phyloP scores from a whole-genome alignment of 768 basidiomycete genomes.

The Hericium alpestre region DNA sequence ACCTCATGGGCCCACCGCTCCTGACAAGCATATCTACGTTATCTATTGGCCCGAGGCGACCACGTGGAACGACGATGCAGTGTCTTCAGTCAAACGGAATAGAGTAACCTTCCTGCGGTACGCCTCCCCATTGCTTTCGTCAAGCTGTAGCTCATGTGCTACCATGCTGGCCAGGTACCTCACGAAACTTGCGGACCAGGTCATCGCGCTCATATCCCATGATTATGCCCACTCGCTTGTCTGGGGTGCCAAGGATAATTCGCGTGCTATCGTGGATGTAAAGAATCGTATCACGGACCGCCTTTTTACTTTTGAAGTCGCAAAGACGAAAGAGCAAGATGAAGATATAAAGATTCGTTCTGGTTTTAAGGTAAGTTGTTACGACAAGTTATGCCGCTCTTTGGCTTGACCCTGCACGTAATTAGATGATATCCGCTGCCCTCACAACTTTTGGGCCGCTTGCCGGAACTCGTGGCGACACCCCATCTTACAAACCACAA shows the following conservation, averaged over 20 bases:
- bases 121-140: neutral
- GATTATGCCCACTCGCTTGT: constrained; percentile 35
- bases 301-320: constrained; percentile 42
- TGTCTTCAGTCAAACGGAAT: constrained; percentile 36
- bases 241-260: constrained; percentile 26
- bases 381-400: too few relatives aligned
- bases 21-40: constrained; percentile 25
- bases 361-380: constrained; percentile 34
- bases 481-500: neutral
- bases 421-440: too few relatives aligned
- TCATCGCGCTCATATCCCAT: constrained; percentile 38
- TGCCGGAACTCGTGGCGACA: too few relatives aligned
- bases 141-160: neutral
- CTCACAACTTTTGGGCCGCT: too few relatives aligned
- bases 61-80: constrained; percentile 45
- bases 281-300: constrained; percentile 35
- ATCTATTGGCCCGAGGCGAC: constrained; percentile 54
- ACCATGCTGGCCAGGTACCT: constrained; percentile 35
- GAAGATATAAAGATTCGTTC: constrained; percentile 32
- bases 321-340: constrained; percentile 46
- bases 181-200: constrained; percentile 48
- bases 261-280: constrained; percentile 19
- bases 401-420: too few relatives aligned
- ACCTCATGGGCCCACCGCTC: constrained; percentile 5
- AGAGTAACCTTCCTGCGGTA: constrained; percentile 55